Base-by-base conservation (phyloP, 2,329 filamentous ascomycete species). In the Colletotrichum sp. region DNA sequence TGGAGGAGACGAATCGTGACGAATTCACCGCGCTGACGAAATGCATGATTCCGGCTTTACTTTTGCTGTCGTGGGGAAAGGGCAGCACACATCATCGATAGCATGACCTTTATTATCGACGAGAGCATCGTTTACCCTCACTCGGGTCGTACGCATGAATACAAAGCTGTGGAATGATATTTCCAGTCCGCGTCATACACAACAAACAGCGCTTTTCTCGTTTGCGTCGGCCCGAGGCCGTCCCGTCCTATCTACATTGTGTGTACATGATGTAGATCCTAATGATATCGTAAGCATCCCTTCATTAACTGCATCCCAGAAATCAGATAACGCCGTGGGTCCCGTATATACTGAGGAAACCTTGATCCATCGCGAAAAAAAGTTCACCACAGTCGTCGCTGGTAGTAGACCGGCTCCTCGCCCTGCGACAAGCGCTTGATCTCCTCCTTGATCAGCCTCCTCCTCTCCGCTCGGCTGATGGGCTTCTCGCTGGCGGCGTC, bases 401-500 rank as follows among this genome's bases (percentile, higher is more conserved):
- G 90, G 79, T 92, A 91, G 76, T 89, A 89, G 28, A 87, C 84
- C 16, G 85, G 89, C 81, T 84, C 83, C 4, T 89, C 84, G 18
- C 84, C 82, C 80, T 87, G 87, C 8, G 89, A 85, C 71, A 89
- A 80, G 77, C 83, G 85, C 81, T 82, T 84, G 76, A 93, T 88
- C 79, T 92, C 90, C 77, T 90, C 88, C 80, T 90, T 92, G 80
- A 92, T 93, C 78, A 88, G 85, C 81, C 86, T 86, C 79, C 92
- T 86, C 79, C 92, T 87, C 82, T 91, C 88, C 0, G 88, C 89
- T 71, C 85, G 84, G 72, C 86, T 90, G 24, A 92, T 82, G 2
- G 88, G 89, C 80, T 90, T 87, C 71, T 87, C 83, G 55, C 83
- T 84, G 76, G 85, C 84, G 13, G 82, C 82, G 24, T 80, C 80